phyloP scores from a whole-genome alignment of 768 basidiomycete genomes.

The Mycena alexandri region DNA sequence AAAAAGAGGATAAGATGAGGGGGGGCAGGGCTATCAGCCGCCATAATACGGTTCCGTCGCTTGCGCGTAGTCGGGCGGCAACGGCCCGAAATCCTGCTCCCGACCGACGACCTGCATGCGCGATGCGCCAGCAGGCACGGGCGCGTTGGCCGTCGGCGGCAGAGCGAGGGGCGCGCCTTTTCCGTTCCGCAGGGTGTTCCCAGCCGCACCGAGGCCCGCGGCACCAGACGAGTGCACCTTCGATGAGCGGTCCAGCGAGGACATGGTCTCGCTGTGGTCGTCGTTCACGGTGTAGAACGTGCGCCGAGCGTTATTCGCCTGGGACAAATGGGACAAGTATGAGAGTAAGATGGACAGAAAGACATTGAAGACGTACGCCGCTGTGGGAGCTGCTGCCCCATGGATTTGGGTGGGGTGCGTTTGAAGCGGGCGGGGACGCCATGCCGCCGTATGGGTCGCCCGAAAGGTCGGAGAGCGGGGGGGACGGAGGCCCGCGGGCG shows the following conservation, averaged over 20 bases:
- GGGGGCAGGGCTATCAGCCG: not conserved
- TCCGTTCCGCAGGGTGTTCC: not conserved
- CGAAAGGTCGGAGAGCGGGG: not conserved
- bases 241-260: conserved; percentile 21
- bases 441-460: conserved; percentile 16
- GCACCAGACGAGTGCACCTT: conserved; percentile 26
- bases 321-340: not conserved
- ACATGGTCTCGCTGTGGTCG: conserved; percentile 8
- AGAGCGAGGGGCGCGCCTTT: conserved; percentile 26
- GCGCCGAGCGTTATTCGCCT: not conserved
- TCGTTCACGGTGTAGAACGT: conserved; percentile 26
- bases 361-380: conserved; percentile 11
- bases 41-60: conserved; percentile 30
- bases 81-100: conserved; percentile 35
- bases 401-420: too few species aligned
- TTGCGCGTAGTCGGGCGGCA: conserved; percentile 35
- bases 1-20: not conserved
- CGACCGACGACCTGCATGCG: conserved; percentile 36
- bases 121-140: conserved; percentile 19
- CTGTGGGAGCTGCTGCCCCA: not conserved
- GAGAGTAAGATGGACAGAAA: not conserved
- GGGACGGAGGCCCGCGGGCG: not conserved
- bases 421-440: not conserved
- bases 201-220: conserved; percentile 33
- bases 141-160: conserved; percentile 33